Base-by-base conservation (phyloP, 805 yeast species). In the Yamadazyma laniorum region DNA sequence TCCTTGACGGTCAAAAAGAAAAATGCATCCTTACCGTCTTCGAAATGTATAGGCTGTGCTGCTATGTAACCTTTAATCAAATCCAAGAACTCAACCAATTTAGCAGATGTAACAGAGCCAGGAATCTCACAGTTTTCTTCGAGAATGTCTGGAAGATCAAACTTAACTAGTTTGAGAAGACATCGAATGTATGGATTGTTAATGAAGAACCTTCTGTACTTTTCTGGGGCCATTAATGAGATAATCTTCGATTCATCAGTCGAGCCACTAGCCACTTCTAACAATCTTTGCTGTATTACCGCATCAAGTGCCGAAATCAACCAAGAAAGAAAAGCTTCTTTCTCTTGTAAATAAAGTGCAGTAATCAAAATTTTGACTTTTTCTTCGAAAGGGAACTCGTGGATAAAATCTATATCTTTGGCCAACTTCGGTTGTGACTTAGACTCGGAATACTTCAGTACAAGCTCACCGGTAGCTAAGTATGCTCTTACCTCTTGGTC, bases 391-490 rank as follows among this genome's bases (percentile, higher is more conserved):
- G 53, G 35, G 33, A 63, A 53, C 3, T 55, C 58, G 12, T 65
- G 49, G 17, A 51, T 58, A 40, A 65, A 69, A 40, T 58, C 66
- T 21, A 65, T 48, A 9, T 49, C 56, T 18, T 64, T 61, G 15
- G 72, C 74, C 15, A 64, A 49, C 19, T 52, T 51, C 1, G 67
- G 64, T 30, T 49, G 56, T 3, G 49, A 41, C 14, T 39, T 44
- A 3, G 25, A 27, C 21, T 57, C 56, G 23, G 48, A 49, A 34
- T 56, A 59, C 11, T 29, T 29, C 7, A n/a, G 29, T 15, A 66
- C 61, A 5, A 43, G 6, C 32, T 79, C 78, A 17, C 95, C 95
- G 5, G 80, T 69, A 25, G 77, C 70, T 45, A 82, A 71, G 49
- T 71, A 91, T 30, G 70, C 63, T 39, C 59, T 43, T 66, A 63